Conservation (phyloP, 2,329 filamentous ascomycete genomes). For the Basipetospora chlamydospora region DNA sequence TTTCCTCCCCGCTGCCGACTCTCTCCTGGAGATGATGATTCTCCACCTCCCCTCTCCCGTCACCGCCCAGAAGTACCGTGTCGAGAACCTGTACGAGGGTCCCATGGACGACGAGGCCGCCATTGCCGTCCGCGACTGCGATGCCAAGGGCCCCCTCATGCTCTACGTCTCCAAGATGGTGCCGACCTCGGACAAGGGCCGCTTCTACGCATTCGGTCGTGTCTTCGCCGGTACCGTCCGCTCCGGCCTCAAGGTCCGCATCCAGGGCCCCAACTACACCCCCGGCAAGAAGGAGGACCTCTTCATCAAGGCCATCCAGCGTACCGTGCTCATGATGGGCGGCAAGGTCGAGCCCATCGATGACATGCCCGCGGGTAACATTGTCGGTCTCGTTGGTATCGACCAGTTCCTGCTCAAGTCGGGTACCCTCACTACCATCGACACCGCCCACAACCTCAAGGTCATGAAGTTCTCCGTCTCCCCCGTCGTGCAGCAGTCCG, state of each 20-base stretch:
- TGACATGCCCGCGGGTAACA: slow-evolving; percentile 98
- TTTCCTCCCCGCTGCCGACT: slow-evolving; percentile 96
- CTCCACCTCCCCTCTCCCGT: slow-evolving; percentile 94
- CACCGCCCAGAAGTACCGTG: slow-evolving; percentile 94
- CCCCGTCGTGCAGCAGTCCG: slow-evolving; percentile 93
- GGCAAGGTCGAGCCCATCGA: slow-evolving; percentile 98
- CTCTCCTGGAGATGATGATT: slow-evolving; percentile 99
- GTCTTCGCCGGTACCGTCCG: slow-evolving; percentile 97
- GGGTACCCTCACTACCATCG: slow-evolving; percentile 93
- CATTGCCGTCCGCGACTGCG: slow-evolving; percentile 96
- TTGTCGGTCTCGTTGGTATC: slow-evolving; percentile 97
- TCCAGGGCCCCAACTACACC: slow-evolving; percentile 97
- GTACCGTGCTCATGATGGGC: slow-evolving; percentile 99
- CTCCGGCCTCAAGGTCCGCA: slow-evolving; percentile 98
- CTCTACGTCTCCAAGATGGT: slow-evolving; percentile 99
- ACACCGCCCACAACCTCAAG: slow-evolving; percentile 99
- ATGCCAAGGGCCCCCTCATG: slow-evolving; percentile 97
- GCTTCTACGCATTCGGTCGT: slow-evolving; percentile 99
- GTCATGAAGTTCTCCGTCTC: slow-evolving; percentile 99
- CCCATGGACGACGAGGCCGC: slow-evolving; percentile 81
- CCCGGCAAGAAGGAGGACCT: slow-evolving; percentile 98
- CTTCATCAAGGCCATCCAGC: slow-evolving; percentile 98
- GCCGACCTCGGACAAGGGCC: slow-evolving; percentile 97
- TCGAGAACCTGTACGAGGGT: slow-evolving; percentile 97
- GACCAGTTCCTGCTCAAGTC: slow-evolving; percentile 99